A percentile compares a stretch with the other conserved stretches of the same genome.
These are phyloP conservation scores for Podila verticillata DNA, from an alignment of 192 early-diverging fungal species.

Conservation along the genomic window DNA sequence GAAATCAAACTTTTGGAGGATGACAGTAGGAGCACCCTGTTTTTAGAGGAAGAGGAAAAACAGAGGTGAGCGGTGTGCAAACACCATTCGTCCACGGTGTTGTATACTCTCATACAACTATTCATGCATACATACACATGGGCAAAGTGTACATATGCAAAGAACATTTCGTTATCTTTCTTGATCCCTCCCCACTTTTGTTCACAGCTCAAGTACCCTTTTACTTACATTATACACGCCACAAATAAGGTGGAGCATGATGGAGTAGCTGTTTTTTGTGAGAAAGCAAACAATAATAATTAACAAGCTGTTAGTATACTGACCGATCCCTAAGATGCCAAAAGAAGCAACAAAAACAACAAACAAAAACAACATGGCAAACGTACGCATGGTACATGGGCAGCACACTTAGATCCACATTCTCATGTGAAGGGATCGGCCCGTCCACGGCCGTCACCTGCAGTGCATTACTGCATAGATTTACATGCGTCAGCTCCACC, in stretches of 20 bases:
- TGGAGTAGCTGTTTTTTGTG: slow-evolving; percentile 20
- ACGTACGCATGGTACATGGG: slow-evolving; percentile 84
- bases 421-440: slow-evolving; percentile 14
- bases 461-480: slow-evolving; percentile 79
- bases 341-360: background rate
- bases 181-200: background rate
- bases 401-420: slow-evolving; percentile 61
- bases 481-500: slow-evolving; percentile 81
- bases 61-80: no score
- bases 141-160: no score
- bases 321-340: no score
- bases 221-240: slow-evolving; percentile 41
- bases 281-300: background rate
- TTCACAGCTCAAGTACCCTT: no score
- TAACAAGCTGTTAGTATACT: background rate
- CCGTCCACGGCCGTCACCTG: slow-evolving; percentile 64
- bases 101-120: no score
- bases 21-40: slow-evolving; percentile 57
- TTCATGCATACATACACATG: background rate
- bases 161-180: no score
- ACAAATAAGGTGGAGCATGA: slow-evolving; percentile 29
- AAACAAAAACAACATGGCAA: slow-evolving; percentile 1
- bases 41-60: background rate
- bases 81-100: no score
- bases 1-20: slow-evolving; percentile 74